phyloP scores from a whole-genome alignment of 768 basidiomycete species.

The Tulasnella sp. region DNA sequence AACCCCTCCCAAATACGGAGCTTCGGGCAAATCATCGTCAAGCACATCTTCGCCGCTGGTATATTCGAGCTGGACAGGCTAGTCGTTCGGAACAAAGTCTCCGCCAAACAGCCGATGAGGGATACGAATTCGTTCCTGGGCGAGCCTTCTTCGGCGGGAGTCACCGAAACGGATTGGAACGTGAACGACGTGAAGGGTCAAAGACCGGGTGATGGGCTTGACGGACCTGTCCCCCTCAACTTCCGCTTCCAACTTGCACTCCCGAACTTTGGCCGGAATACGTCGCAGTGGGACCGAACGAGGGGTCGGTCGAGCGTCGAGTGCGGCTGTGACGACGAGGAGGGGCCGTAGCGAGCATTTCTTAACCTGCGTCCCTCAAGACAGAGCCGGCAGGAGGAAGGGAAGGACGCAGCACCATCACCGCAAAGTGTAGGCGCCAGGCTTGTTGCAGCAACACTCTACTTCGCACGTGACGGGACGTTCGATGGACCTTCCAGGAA shows the following conservation, averaged over 20 bases:
- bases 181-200: slow-evolving; percentile 62
- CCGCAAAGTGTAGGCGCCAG: no score
- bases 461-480: no score
- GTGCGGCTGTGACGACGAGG: no score
- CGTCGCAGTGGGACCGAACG: slow-evolving; percentile 74
- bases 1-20: slow-evolving; percentile 72
- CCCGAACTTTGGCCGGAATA: slow-evolving; percentile 88
- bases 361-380: no score
- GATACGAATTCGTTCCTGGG: slow-evolving; percentile 74
- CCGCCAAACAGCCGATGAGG: slow-evolving; percentile 33
- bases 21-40: slow-evolving; percentile 70
- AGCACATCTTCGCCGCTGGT: slow-evolving; percentile 84
- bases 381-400: no score
- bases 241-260: not conserved
- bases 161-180: slow-evolving; percentile 78
- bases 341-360: no score
- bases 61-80: slow-evolving; percentile 70
- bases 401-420: no score
- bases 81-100: slow-evolving; percentile 52
- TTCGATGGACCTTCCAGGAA: no score
- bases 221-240: slow-evolving; percentile 51
- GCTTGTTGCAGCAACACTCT: no score
- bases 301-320: slow-evolving; percentile 68
- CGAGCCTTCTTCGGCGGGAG: slow-evolving; percentile 81
- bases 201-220: slow-evolving; percentile 85